A percentile compares a stretch with the other conserved stretches of the same genome.
phyloP scores from a whole-genome alignment of 768 basidiomycete species.

The Roridomyces roridus region DNA sequence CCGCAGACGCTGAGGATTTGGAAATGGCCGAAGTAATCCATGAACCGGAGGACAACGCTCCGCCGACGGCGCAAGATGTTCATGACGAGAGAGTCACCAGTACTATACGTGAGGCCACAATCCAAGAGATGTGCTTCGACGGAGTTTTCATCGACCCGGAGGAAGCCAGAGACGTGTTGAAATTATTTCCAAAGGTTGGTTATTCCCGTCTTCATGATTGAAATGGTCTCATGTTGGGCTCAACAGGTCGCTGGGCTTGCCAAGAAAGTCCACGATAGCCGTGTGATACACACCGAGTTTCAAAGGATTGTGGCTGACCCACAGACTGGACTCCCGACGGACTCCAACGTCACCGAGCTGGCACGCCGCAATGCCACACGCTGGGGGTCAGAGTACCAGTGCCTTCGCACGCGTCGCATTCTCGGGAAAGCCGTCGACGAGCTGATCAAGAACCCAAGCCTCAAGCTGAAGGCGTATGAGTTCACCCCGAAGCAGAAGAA shows the following conservation, averaged over 20 bases:
- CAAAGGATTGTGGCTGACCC: constrained; percentile 23
- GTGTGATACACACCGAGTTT: constrained; percentile 32
- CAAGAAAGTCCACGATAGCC: constrained; percentile 29
- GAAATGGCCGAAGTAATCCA: no score
- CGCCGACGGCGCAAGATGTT: no score
- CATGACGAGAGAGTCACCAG: no score
- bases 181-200: constrained; percentile 28
- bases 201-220: neutral
- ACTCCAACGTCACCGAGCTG: no score
- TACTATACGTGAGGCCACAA: constrained; percentile 5
- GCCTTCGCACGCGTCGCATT: constrained; percentile 32
- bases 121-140: constrained; percentile 11
- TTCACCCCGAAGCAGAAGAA: constrained; percentile 32
- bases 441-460: constrained; percentile 24
- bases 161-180: constrained; percentile 7
- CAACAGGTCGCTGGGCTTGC: constrained; percentile 38
- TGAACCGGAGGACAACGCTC: no score
- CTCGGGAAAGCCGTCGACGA: constrained; percentile 30
- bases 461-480: constrained; percentile 25
- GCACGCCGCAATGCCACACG: constrained; percentile 33
- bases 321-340: constrained; percentile 10
- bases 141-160: neutral
- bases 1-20: no score
- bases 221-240: neutral
- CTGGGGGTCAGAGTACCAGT: constrained; percentile 38